Base-by-base conservation (phyloP, 2,329 filamentous ascomycete species). In the Clonostachys solani region DNA sequence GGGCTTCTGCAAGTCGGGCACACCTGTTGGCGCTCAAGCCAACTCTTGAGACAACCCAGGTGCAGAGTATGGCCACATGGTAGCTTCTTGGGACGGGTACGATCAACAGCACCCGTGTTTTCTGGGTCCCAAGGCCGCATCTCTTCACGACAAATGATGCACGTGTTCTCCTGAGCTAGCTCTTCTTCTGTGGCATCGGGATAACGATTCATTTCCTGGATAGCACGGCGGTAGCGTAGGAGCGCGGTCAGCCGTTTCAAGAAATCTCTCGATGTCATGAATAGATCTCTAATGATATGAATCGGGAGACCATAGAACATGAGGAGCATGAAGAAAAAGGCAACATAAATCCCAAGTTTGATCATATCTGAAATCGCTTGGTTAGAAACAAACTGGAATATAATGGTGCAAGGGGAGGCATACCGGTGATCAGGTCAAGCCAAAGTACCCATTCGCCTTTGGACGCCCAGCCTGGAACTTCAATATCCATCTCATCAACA, bases 21-120 rank as follows among this genome's bases (percentile, higher is more conserved):
- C 34, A 95, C 92, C 69, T 99, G 94, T 65, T 99, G 94, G 53
- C 94, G 80, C 72, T 99, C 94, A 29, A 99, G 78, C 94, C 94
- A 99, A 64, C 92, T 95, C 66, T 94, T 90, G 49, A 99, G 80
- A 64, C 94, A 99, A 43, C 91, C 87, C 54, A 96, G 87, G 65
- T 99, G 94, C 37, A 99, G 71, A 37, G 97, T 94, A 61, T 99
- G 94, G 5, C 92, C 92, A 66, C 94, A 99, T 1, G 94, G 94
- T 10, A 99, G 78, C 68, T 96, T 97, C 74, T 99, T 99, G 7
- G 94, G 90, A 17, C 94, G 81, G 48, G 88, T 80, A 47, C 92
- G 81, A 60, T 97, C 91, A 49, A 95, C 85, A 47, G 87, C 77
- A n/a, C 81, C 85, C 71, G 62, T 81, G 69, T 68, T 64, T 6